Conservation (phyloP, 768 basidiomycete genomes). For the Chalciporus piperatus region DNA sequence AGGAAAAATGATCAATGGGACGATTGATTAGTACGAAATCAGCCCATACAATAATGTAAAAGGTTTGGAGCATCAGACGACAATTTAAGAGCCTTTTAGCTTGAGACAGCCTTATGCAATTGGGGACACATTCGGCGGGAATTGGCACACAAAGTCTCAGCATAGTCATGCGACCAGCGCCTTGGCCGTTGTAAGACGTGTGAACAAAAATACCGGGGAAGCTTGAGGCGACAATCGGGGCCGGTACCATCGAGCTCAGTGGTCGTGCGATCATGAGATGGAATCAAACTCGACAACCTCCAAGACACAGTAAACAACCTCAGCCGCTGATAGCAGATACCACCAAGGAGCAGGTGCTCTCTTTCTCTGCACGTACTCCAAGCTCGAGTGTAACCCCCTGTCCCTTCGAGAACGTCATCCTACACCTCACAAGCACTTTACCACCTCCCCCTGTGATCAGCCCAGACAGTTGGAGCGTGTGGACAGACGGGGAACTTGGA, state of each 20-base stretch:
- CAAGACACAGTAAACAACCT: slow-evolving; percentile 1
- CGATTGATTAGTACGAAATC: slow-evolving; percentile 7
- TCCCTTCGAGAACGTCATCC: slow-evolving; percentile 92
- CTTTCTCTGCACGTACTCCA: slow-evolving; percentile 86
- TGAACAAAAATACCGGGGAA: neutral
- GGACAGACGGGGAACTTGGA: slow-evolving; percentile 80
- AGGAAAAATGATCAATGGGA: slow-evolving; percentile 5
- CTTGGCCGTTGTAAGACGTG: neutral
- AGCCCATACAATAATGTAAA: slow-evolving; percentile 2
- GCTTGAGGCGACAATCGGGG: neutral
- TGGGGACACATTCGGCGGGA: neutral
- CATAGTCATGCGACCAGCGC: neutral
- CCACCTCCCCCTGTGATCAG: slow-evolving; percentile 89
- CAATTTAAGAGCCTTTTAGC: neutral
- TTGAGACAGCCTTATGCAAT: slow-evolving; percentile 1
- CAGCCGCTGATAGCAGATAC: slow-evolving; percentile 84
- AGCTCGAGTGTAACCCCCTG: slow-evolving; percentile 93
- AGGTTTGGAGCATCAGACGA: slow-evolving; percentile 1
- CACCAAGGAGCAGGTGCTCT: slow-evolving; percentile 82
- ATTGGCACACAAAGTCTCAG: slow-evolving; percentile 5
- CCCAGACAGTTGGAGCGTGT: slow-evolving; percentile 92
- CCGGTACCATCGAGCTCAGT: neutral
- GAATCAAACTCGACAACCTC: slow-evolving; percentile 7
- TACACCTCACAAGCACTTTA: slow-evolving; percentile 90
- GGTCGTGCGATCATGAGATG: slow-evolving; percentile 16